Percentiles rank a stretch among this genome's conserved stretches.
phyloP scores from a whole-genome alignment of 176 grass and related monocot species.

The Olyra latifolia region DNA sequence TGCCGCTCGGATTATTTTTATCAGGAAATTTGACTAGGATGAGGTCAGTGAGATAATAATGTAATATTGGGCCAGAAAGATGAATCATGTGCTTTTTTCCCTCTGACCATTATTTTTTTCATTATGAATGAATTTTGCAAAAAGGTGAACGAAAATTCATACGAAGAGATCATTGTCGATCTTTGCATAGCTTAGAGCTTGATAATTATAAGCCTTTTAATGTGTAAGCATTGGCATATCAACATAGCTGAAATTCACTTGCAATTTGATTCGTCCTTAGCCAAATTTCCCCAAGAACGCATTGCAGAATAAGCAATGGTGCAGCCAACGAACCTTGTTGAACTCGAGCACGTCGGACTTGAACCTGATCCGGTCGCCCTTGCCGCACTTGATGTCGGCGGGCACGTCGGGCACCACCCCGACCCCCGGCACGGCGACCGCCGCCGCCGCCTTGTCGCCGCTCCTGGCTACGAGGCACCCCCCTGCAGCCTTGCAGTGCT shows the following conservation, averaged over 20 bases:
- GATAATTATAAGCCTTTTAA: background rate
- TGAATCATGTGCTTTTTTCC: background rate
- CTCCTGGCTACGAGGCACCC: constrained; percentile 49
- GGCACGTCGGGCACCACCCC: constrained; percentile 53
- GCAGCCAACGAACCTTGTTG: constrained; percentile 50
- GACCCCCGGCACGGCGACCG: constrained; percentile 55
- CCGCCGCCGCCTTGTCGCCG: constrained; percentile 33
- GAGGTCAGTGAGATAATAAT: background rate
- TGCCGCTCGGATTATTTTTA: background rate
- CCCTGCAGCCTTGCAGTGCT: constrained; percentile 64
- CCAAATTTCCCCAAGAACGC: background rate
- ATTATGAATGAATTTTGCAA: background rate
- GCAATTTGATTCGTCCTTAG: background rate
- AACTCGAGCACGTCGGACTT: constrained; percentile 80
- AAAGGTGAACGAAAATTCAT: background rate
- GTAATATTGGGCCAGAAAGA: background rate
- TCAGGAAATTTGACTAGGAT: background rate
- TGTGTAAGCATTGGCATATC: background rate
- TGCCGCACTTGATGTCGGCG: constrained; percentile 70
- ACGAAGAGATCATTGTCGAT: background rate
- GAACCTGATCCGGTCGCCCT: constrained; percentile 65
- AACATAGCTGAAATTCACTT: background rate
- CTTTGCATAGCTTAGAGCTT: background rate
- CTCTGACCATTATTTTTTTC: background rate
- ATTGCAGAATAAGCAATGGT: background rate